Percentiles rank a stretch among this genome's conserved stretches.
Evolutionary conservation across 352 stramenopile species (phyloP).

Genomic region (Pilasporangium apinafurcum): DNA sequence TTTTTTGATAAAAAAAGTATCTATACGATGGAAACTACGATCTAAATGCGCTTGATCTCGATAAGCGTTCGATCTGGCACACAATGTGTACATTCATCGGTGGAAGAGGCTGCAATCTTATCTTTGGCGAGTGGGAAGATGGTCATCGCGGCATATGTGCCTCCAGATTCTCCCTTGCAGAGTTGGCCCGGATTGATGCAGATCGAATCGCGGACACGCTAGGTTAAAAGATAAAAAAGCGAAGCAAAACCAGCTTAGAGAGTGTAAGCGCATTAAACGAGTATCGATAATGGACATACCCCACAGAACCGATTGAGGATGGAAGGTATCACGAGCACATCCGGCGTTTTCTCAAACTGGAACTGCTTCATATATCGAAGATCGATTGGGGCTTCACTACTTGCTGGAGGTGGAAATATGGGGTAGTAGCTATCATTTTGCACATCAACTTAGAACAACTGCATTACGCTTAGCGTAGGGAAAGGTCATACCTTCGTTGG

Average conservation of each 20-base stretch:
- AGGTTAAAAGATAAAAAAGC: conserved; percentile 24
- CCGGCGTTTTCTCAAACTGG: conserved; percentile 88
- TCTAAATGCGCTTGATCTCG: conserved; percentile 89
- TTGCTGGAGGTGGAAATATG: conserved; percentile 65
- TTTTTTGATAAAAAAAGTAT: too few relatives aligned
- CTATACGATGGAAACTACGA: too few relatives aligned
- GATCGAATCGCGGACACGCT: conserved; percentile 88
- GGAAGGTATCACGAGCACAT: conserved; percentile 94
- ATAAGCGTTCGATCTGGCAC: conserved; percentile 86
- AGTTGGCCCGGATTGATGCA: conserved; percentile 94
- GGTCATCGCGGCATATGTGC: conserved; percentile 91
- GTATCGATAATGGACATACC: conserved; percentile 25
- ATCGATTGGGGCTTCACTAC: conserved; percentile 83
- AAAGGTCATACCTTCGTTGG: conserved; percentile 50
- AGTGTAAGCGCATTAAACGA: not conserved
- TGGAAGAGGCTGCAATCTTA: conserved; percentile 35
- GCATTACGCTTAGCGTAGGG: not conserved
- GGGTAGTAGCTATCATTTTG: conserved; percentile 60
- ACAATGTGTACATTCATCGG: conserved; percentile 55
- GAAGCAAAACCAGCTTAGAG: not conserved
- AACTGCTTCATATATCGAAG: conserved; percentile 89
- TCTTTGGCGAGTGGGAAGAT: conserved; percentile 89
- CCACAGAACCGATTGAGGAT: conserved; percentile 89
- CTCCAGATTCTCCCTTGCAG: conserved; percentile 90
- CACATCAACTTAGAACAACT: not conserved